A percentile compares a stretch with the other conserved stretches of the same genome.
Conservation (phyloP, 805 yeast species). For the Blastobotrys muscicola region DNA sequence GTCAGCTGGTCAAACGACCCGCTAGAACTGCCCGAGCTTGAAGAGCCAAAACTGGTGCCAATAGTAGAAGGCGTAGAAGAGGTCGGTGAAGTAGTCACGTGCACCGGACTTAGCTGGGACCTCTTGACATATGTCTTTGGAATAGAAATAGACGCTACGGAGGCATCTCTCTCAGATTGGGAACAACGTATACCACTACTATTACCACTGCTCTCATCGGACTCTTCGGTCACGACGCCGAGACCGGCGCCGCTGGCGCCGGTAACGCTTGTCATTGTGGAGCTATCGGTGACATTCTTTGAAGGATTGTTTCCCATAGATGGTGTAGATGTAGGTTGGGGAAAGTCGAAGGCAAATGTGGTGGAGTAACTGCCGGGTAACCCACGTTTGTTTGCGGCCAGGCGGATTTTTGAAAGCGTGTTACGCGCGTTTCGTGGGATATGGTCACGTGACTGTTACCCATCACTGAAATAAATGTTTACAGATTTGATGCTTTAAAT, state of each 20-base stretch:
- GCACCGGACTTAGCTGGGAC: too few species aligned
- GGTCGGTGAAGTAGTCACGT: too few species aligned
- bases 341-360: not conserved
- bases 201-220: conserved; percentile 14
- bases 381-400: not conserved
- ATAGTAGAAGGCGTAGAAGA: too few species aligned
- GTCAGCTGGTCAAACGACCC: not conserved
- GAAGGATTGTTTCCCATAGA: conserved; percentile 31
- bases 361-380: not conserved
- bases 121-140: not conserved
- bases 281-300: conserved; percentile 28
- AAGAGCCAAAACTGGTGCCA: too few species aligned
- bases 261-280: conserved; percentile 20
- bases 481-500: not conserved
- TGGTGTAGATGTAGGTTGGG: conserved; percentile 1
- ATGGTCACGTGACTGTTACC: not conserved
- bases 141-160: not conserved
- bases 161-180: not conserved
- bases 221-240: conserved; percentile 19
- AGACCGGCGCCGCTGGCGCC: conserved; percentile 22
- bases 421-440: too few species aligned
- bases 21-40: not conserved
- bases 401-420: not conserved
- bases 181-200: conserved; percentile 15
- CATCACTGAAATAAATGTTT: not conserved